Percentiles rank a stretch among this genome's conserved stretches.
phyloP scores from a whole-genome alignment of 2,329 filamentous ascomycete genomes.

The Trichoderma aggressivum region DNA sequence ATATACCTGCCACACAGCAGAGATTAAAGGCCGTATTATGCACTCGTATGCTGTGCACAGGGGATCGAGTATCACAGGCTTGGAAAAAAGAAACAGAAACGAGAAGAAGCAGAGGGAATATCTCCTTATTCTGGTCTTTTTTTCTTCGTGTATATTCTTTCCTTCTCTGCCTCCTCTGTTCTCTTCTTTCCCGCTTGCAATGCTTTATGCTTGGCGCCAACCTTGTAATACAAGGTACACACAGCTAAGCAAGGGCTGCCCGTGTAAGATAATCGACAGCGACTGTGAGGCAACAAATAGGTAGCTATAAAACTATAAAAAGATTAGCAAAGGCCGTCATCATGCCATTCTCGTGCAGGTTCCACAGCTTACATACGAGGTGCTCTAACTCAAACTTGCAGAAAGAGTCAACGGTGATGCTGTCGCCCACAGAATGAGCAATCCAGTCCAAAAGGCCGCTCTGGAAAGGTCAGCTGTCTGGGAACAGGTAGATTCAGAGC shows the following conservation, averaged over 20 bases:
- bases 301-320: not conserved
- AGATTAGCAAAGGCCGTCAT: not conserved
- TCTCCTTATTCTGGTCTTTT: not conserved
- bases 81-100: not conserved
- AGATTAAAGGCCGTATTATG: constrained; percentile 4
- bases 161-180: not conserved
- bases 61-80: not conserved
- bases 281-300: not conserved
- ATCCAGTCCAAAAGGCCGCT: not conserved
- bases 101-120: not conserved
- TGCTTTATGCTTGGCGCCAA: not conserved
- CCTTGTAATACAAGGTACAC: not conserved
- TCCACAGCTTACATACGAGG: not conserved
- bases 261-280: not conserved
- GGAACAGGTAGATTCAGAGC: not conserved
- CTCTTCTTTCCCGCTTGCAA: not conserved
- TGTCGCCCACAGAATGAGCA: not conserved
- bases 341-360: not conserved
- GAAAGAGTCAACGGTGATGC: not conserved
- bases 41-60: not conserved
- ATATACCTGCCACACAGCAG: constrained; percentile 4
- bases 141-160: not conserved
- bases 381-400: not conserved
- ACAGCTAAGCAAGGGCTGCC: not conserved
- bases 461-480: not conserved